A percentile compares a stretch with the other conserved stretches of the same genome.
Conservation (phyloP, 345 rosid species). For the Rhodamnia argentea region DNA sequence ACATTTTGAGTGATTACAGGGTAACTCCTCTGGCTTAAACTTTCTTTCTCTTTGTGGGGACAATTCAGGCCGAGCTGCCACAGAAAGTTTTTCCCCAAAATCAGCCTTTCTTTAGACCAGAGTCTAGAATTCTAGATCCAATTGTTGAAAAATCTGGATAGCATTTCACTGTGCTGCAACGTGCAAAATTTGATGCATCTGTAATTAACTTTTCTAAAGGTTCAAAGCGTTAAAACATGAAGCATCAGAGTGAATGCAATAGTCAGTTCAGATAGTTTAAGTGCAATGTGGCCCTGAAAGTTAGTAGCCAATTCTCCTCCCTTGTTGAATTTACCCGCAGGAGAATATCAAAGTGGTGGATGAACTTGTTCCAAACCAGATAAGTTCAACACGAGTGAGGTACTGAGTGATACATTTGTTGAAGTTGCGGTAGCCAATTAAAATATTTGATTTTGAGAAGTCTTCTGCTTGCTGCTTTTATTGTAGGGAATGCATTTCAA, state of each 20-base stretch:
- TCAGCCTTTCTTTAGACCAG: not conserved
- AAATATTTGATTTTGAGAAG: not conserved
- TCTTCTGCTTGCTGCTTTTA: not conserved
- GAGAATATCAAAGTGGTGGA: slow-evolving; percentile 49
- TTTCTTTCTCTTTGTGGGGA: not conserved
- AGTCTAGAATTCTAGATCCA: not conserved
- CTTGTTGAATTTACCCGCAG: slow-evolving; percentile 17
- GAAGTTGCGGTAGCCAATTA: not conserved
- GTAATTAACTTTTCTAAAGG: not conserved
- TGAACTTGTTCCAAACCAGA: slow-evolving; percentile 64
- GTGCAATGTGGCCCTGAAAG: not conserved
- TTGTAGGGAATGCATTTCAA: slow-evolving; percentile 67
- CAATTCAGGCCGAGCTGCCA: not conserved
- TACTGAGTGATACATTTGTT: not conserved
- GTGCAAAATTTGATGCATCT: not conserved
- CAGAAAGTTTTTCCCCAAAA: not conserved
- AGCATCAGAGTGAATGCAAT: not conserved
- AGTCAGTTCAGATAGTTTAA: not conserved
- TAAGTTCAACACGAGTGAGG: slow-evolving; percentile 87
- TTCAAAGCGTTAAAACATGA: not conserved
- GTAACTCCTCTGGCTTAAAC: slow-evolving; percentile 15
- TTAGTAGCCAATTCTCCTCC: not conserved
- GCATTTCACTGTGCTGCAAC: not conserved
- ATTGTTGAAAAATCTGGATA: not conserved
- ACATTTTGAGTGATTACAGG: slow-evolving; percentile 35